Base-by-base conservation (phyloP, 106 monocot genomes). In the Platanthera zijinensis region DNA sequence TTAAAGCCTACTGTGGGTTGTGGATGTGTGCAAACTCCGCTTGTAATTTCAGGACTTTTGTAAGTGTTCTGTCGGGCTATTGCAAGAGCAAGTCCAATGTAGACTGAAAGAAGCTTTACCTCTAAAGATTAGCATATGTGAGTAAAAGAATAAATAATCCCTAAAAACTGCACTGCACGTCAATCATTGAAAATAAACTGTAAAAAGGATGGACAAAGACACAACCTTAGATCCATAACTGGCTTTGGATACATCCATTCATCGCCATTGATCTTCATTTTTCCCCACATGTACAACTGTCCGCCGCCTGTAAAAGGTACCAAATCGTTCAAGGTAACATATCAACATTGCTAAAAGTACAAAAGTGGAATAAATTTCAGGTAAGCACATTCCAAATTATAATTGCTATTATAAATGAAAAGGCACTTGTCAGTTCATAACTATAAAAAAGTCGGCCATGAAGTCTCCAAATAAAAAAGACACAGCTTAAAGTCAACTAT, bases 201-300 rank as follows among this genome's bases (percentile, higher is more conserved):
- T 39, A 39, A 39, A 39, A 51, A 51, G 18, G 4, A 48, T 51
- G 11, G 18, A 81, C 64, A 9, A 78, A 50, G 1, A 21, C 57
- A 53, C 18, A 68, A 88, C 96, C 93, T 97, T 75, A 97, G 73
- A 79, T 97, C 96, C 96, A 97, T 88, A 59, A 97, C 80, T 76
- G 93, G 96, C 87, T 97, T 97, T 21, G 96, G 96, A 80, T 97
- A 97, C 96, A 97, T 97, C 96, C 96, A 97, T 64, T 97, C 93
- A 88, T 97, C 96, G 30, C 96, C 96, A 25, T 82, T 87, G 57
- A 30, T 82, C 86, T 97, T 97, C 72, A 97, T 2, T 57, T 97
- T 97, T 63, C 96, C 96, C 96, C 96, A 97, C 96, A 97, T 93
- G 74, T 97, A 97, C 32, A 97, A 79, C 77, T 97, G 96, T 22